Base-by-base conservation (phyloP, 805 yeast genomes). In the Kazachstania viticola region DNA sequence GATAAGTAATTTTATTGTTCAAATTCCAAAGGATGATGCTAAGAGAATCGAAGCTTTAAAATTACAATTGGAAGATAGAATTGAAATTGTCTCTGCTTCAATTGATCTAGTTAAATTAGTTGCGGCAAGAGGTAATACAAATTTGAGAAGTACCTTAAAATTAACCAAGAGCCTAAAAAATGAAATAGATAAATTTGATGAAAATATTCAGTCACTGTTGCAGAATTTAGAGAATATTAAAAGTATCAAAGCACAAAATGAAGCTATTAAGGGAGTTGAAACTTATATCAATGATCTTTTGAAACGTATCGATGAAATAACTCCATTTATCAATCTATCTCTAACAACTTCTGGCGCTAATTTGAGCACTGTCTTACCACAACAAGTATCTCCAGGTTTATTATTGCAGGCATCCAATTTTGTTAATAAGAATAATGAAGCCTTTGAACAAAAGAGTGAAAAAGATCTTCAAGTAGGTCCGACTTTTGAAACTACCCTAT, bases 331-430 rank as follows among this genome's bases (percentile, higher is more conserved):
- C 12, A 74, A 73, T 36, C 56, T 80, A 5, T 71, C 87, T 0
- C 50, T 80, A 27, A 67, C 75, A 1, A 76, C 87, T 1, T 71
- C 79, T 8, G 87, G 87, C 0, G 76, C 78, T 3, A 73, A 67
- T 36, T 48, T 77, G 31, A 62, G 64, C 25, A 65, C 71, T 0
- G 53, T 68, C 1, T 48, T 73, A 33, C 66, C 74, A 6, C 62
- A 64, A 17, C 58, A 62, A 15, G 65, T 76, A 4, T 77, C 83
- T 0, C 83, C 83, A 2, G 78, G 79, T 3, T 51, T 76, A 30
- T 57, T 77, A 25, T 52, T 80, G n/a, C 79, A 73, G 39, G 79
- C 88, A 0, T 61, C 81, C 0, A 58, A 64, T 28, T 48, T 55
- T 31, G 42, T 78, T 2, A 54, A 46, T 17, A 39, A 37, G n/a